Conservation (phyloP, 2,329 filamentous ascomycete genomes). For the Penicillium sp. region DNA sequence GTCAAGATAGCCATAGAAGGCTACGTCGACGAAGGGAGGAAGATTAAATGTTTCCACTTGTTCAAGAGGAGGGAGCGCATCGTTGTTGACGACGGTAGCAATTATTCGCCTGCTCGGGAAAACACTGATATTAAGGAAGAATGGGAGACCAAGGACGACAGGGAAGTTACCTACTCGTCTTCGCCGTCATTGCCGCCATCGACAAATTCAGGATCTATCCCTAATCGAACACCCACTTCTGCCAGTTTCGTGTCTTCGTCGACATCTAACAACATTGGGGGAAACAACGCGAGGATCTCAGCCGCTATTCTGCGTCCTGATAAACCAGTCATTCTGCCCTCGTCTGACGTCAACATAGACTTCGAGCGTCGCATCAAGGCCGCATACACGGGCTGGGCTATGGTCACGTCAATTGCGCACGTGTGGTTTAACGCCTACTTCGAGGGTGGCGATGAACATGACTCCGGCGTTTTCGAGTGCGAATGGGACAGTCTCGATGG, state of each 20-base stretch:
- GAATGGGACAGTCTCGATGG: conserved; percentile 84
- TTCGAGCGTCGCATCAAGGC: conserved; percentile 82
- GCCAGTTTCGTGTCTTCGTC: conserved; percentile 34
- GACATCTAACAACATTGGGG: conserved; percentile 26
- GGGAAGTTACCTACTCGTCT: conserved; percentile 5
- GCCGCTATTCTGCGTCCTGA: conserved; percentile 74
- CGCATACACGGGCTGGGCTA: conserved; percentile 70
- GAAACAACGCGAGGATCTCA: conserved; percentile 57
- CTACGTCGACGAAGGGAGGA: conserved; percentile 82
- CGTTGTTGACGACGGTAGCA: conserved; percentile 46
- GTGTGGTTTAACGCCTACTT: conserved; percentile 98
- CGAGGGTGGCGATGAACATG: conserved; percentile 70
- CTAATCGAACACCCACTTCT: conserved; percentile 7
- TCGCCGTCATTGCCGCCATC: conserved; percentile 16
- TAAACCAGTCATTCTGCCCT: conserved; percentile 65
- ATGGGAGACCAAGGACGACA: conserved; percentile 4
- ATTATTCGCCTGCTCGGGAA: conserved; percentile 42
- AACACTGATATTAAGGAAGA: conserved; percentile 42
- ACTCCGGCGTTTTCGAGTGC: conserved; percentile 67
- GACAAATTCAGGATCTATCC: conserved; percentile 9
- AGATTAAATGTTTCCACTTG: conserved; percentile 76
- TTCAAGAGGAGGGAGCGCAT: conserved; percentile 69
- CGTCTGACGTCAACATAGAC: conserved; percentile 84
- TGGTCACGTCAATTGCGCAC: conserved; percentile 90
- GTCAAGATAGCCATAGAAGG: conserved; percentile 85